Evolutionary conservation across 441 rosid species (phyloP).

Genomic region (Pelargonium hybrid): DNA sequence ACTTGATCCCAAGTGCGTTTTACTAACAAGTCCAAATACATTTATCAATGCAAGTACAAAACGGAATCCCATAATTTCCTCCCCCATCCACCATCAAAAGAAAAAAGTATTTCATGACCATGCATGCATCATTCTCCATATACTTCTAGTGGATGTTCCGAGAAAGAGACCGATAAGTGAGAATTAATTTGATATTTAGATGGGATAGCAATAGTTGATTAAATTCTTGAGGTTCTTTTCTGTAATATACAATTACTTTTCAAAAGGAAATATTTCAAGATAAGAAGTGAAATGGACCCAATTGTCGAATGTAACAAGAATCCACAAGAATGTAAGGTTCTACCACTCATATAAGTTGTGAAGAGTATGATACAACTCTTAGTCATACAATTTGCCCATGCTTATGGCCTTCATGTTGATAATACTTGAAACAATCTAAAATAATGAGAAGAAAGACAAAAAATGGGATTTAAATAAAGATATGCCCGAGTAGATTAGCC

Average conservation of each 20-base stretch:
- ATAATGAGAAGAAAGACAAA: background rate
- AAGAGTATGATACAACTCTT: background rate
- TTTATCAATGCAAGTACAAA: background rate
- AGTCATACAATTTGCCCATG: background rate
- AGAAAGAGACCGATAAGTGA: background rate
- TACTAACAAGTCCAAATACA: background rate
- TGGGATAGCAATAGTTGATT: background rate
- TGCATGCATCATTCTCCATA: background rate
- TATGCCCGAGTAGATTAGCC: background rate
- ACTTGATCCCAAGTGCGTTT: background rate
- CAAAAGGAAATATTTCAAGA: background rate
- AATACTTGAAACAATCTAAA: background rate
- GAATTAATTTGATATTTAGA: background rate
- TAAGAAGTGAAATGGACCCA: background rate
- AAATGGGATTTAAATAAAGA: background rate
- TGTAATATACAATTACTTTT: too few species aligned
- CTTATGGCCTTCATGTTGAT: background rate
- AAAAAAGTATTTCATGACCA: background rate
- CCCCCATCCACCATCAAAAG: too few species aligned
- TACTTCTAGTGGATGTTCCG: background rate
- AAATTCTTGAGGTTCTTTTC: background rate
- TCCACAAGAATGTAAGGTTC: background rate
- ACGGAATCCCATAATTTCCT: background rate
- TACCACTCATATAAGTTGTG: background rate
- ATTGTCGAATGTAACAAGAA: background rate